These are phyloP conservation scores for Rugonectria rugulosa DNA, from an alignment of 2,329 filamentous ascomycete genomes.

Conservation along the genomic window DNA sequence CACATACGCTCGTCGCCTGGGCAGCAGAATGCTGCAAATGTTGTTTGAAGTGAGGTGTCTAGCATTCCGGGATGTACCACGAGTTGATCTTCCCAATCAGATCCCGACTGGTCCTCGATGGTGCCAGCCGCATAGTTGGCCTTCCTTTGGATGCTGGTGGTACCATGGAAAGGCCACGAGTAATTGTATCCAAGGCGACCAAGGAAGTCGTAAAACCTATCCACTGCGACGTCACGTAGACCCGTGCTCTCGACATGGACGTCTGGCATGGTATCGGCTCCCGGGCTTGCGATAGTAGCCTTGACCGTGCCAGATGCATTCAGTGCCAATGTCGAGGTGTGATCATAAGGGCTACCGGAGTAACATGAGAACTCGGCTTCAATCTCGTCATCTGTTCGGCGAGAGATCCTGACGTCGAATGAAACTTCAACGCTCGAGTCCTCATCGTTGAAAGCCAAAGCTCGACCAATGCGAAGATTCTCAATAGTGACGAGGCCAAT, in stretches of 20 bases:
- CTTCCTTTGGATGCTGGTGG: not conserved
- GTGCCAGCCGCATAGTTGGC: not conserved
- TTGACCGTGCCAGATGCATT: not conserved
- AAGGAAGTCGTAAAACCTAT: not conserved
- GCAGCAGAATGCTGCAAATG: conserved; percentile 1
- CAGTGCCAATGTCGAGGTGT: not conserved
- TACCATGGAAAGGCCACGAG: not conserved
- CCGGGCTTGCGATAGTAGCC: not conserved
- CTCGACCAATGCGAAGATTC: not conserved
- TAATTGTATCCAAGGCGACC: conserved; percentile 26
- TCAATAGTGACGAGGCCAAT: not conserved
- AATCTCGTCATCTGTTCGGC: not conserved
- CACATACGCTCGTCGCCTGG: conserved; percentile 6
- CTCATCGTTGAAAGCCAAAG: not conserved
- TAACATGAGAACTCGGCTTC: not conserved
- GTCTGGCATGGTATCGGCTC: not conserved
- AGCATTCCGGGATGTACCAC: not conserved
- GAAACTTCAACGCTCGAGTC: not conserved
- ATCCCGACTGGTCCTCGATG: conserved; percentile 1
- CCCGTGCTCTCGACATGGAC: not conserved
- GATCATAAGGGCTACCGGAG: not conserved
- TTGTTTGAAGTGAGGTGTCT: not conserved
- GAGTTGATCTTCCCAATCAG: not conserved
- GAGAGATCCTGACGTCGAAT: not conserved
- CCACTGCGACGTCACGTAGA: not conserved